These are phyloP conservation scores for Mortierella sp. DNA, from an alignment of 371 early-diverging fungal species.

Conservation along the genomic window DNA sequence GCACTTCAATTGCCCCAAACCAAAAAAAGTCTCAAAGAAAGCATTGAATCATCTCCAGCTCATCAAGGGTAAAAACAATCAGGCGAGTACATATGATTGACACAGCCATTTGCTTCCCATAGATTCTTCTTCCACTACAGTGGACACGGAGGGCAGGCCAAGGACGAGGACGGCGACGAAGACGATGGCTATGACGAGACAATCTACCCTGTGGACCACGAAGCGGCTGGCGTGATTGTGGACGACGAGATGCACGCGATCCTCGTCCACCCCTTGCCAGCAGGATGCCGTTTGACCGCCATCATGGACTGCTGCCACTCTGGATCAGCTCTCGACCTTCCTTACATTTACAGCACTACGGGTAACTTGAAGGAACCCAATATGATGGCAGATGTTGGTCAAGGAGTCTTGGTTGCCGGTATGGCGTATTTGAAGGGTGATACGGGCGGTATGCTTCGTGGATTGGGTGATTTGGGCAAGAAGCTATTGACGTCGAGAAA, in stretches of 20 bases:
- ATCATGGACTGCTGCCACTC: constrained; percentile 93
- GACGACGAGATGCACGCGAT: constrained; percentile 91
- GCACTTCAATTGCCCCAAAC: neutral
- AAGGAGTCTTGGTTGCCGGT: constrained; percentile 64
- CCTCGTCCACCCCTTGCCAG: constrained; percentile 87
- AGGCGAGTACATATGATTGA: constrained; percentile 32
- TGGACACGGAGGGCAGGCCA: constrained; percentile 87
- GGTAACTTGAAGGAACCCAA: constrained; percentile 74
- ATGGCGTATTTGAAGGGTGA: constrained; percentile 72
- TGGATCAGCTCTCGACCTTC: constrained; percentile 92
- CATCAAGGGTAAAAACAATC: neutral
- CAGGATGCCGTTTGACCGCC: constrained; percentile 88
- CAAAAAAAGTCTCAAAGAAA: no score
- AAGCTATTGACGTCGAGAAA: constrained; percentile 60
- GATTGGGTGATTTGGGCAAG: constrained; percentile 65
- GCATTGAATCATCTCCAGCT: neutral
- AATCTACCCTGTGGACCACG: constrained; percentile 91
- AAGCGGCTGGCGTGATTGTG: constrained; percentile 80
- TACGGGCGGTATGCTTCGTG: constrained; percentile 60
- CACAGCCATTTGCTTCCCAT: constrained; percentile 70
- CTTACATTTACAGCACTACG: constrained; percentile 84
- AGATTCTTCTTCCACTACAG: constrained; percentile 90
- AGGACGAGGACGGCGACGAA: constrained; percentile 86
- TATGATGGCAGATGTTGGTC: constrained; percentile 69
- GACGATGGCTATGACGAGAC: constrained; percentile 88